Conservation (phyloP, 306 rosid genomes). For the Abrus precatorius region DNA sequence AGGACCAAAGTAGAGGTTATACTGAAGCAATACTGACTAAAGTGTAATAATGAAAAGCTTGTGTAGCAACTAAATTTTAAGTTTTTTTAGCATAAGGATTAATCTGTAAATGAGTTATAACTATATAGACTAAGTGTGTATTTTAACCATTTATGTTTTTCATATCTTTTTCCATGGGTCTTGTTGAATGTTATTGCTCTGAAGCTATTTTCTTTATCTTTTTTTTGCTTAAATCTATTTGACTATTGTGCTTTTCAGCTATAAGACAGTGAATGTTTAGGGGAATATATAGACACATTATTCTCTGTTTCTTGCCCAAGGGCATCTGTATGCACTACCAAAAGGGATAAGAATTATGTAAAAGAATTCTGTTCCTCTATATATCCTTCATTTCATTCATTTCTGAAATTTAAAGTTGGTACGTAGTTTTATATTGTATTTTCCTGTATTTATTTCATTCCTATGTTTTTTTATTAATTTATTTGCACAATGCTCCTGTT, state of each 20-base stretch:
- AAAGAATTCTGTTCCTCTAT: conserved; percentile 14
- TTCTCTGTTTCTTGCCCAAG: not conserved
- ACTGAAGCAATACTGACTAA: too few species aligned
- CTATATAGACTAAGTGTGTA: too few species aligned
- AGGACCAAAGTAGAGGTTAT: too few species aligned
- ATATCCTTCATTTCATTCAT: conserved; percentile 28
- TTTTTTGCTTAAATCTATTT: conserved; percentile 27
- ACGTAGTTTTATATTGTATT: not conserved
- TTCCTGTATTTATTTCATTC: conserved; percentile 17
- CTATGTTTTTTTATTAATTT: conserved; percentile 22
- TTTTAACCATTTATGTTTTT: too few species aligned
- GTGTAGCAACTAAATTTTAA: too few species aligned
- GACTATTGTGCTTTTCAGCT: conserved; percentile 24
- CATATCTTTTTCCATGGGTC: conserved; percentile 7
- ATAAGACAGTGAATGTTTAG: conserved; percentile 28
- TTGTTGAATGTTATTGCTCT: conserved; percentile 44
- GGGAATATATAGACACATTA: conserved; percentile 6
- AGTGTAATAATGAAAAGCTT: too few species aligned
- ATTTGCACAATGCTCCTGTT: conserved; percentile 29
- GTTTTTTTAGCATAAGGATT: too few species aligned
- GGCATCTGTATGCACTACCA: conserved; percentile 26
- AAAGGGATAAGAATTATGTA: conserved; percentile 7
- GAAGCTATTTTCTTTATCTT: conserved; percentile 13
- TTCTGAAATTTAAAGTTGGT: conserved; percentile 32
- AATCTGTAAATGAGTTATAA: too few species aligned